Base-by-base conservation (phyloP, 495 filamentous ascomycete genomes). In the Tuber brumale region DNA sequence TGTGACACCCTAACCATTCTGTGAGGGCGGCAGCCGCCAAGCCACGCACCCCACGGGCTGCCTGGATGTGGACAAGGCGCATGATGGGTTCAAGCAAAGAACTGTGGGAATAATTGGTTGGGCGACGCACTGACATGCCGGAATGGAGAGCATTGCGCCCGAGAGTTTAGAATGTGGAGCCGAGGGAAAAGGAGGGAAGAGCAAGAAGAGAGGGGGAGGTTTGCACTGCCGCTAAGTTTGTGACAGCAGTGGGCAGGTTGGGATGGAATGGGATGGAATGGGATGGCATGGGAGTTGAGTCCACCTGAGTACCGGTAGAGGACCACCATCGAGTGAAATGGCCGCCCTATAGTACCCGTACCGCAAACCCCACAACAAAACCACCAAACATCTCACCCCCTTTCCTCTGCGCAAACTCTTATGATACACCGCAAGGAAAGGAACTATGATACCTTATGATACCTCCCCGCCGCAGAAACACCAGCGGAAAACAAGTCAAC, bases 131-230 rank as follows among this genome's bases (percentile, higher is more conserved):
- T 31, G 57, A 19, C 27, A 2, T 66, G 31, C 57, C 27, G 3
- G 57, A 66, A 66, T 35, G 27, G 57, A 27, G 57, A 66, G 14
- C 0, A 18, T 18, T 66, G 57, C 57, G 27, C 12, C 3, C 14
- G 14, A 66, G 51, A 61, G n/a, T 66, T 66, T 66, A 66, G 57
- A 10, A 66, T 66, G 57, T n/a, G 57, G 57, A 66, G 57, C 57
- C 57, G 57, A 66, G 27, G 57, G 14, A 23, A 9, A 61, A 61
- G n/a, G 1, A 27, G 18, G 57, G 27, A 66, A 57, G 9, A 3
- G 27, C 14, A 35, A 4, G n/a, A 10, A 27, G 57, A n/a, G 51
- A 16, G n/a, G 23, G 46, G 46, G 46, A 48, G 23, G 46, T 18
- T 23, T 45, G 12, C 42, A 46, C 5, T 45, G 12, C 9, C 14